phyloP scores from a whole-genome alignment of 768 basidiomycete genomes.

The Dentipellis fragilis region DNA sequence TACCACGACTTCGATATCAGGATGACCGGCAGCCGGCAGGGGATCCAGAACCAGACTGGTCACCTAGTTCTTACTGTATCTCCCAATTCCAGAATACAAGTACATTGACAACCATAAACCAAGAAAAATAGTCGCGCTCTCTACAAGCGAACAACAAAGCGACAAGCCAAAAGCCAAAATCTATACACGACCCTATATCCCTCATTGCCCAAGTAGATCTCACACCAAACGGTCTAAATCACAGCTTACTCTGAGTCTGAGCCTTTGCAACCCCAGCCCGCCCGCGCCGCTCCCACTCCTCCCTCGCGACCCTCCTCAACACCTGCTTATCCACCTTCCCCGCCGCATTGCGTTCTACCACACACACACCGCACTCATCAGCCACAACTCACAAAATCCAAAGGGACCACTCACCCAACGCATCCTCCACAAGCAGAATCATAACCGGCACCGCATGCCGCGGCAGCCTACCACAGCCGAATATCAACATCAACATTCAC shows the following conservation, averaged over 20 bases:
- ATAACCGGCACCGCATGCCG: neutral
- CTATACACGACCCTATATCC: too few relatives aligned
- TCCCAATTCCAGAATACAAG: too few relatives aligned
- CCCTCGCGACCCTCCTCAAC: neutral
- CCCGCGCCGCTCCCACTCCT: neutral
- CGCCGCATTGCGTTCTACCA: neutral
- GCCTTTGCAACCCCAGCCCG: neutral
- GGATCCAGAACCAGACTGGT: too few relatives aligned
- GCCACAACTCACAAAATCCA: neutral
- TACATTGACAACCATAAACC: too few relatives aligned
- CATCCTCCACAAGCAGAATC: neutral
- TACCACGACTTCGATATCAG: too few relatives aligned
- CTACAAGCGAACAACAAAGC: too few relatives aligned
- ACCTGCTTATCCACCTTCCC: neutral
- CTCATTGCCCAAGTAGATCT: too few relatives aligned
- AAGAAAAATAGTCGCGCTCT: too few relatives aligned
- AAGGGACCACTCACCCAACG: neutral
- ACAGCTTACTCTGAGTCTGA: neutral
- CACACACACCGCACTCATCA: neutral
- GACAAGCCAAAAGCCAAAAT: too few relatives aligned
- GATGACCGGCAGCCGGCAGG: too few relatives aligned
- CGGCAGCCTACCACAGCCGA: neutral
- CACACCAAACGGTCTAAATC: too few relatives aligned
- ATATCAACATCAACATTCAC: neutral
- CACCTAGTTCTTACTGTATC: too few relatives aligned